These are phyloP conservation scores for Hypseocharis bilobata DNA, from an alignment of 441 rosid species.

Conservation along the genomic window DNA sequence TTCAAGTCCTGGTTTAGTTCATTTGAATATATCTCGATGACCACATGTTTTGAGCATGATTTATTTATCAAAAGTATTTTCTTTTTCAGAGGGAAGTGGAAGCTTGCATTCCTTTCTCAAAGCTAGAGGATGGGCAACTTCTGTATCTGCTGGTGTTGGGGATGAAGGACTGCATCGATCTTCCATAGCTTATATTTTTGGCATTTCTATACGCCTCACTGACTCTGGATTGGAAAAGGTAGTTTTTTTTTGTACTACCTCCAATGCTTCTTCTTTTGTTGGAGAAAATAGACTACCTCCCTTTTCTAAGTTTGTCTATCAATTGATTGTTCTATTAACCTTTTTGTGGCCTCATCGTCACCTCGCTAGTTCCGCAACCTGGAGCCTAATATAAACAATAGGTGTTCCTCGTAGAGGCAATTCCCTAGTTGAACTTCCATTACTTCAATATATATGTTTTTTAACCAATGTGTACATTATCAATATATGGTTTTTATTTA, in stretches of 20 bases:
- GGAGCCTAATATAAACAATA: not conserved
- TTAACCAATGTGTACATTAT: not conserved
- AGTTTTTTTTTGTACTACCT: slow-evolving; percentile 1
- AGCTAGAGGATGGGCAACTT: slow-evolving; percentile 77
- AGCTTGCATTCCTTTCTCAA: slow-evolving; percentile 77
- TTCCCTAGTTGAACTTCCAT: not conserved
- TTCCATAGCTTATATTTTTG: slow-evolving; percentile 73
- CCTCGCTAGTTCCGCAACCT: not conserved
- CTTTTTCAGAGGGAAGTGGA: slow-evolving; percentile 88
- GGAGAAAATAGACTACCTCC: not conserved
- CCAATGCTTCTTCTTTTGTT: not conserved
- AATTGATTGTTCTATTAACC: not conserved
- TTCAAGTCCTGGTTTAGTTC: not conserved
- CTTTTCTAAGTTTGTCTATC: not conserved
- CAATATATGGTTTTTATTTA: not conserved
- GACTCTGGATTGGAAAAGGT: slow-evolving; percentile 92
- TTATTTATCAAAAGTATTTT: slow-evolving; percentile 19
- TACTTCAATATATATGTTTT: not conserved
- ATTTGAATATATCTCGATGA: not conserved
- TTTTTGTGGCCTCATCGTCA: not conserved
- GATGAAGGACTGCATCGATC: slow-evolving; percentile 86
- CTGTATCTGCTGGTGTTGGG: slow-evolving; percentile 87
- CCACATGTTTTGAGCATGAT: slow-evolving; percentile 11
- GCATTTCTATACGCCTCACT: slow-evolving; percentile 79
- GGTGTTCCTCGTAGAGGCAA: not conserved